phyloP scores from a whole-genome alignment of 345 rosid genomes.

The Syzygium grande region DNA sequence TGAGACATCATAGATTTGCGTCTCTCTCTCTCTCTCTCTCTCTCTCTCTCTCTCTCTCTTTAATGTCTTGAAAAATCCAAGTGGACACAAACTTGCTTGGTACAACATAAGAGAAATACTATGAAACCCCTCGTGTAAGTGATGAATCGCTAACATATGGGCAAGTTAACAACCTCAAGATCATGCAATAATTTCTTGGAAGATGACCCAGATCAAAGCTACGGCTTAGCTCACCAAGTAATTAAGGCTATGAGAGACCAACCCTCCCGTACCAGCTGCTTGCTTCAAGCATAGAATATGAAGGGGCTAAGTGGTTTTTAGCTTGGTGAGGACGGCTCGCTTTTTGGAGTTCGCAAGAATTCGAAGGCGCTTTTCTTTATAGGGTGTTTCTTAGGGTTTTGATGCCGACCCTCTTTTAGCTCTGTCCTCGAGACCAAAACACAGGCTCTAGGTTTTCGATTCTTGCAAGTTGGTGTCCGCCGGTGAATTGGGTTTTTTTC shows the following conservation, averaged over 20 bases:
- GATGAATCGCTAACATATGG: not conserved
- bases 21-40: not conserved
- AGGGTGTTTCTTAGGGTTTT: not conserved
- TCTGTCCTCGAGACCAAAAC: not conserved
- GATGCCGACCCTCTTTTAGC: not conserved
- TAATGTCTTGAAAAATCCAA: not conserved
- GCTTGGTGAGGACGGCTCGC: not conserved
- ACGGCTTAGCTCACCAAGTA: not conserved
- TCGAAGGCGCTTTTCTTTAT: not conserved
- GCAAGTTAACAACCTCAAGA: not conserved
- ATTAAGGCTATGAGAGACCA: not conserved
- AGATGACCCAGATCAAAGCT: not conserved
- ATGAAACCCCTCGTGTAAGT: not conserved
- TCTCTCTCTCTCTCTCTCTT: too few species aligned
- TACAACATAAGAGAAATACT: not conserved
- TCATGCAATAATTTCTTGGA: not conserved
- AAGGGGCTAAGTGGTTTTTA: not conserved
- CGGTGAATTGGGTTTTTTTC: not conserved
- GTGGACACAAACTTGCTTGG: not conserved
- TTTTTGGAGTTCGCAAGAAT: not conserved
- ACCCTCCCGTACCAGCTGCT: not conserved
- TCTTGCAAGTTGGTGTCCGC: not conserved
- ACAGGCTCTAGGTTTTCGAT: not conserved
- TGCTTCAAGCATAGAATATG: not conserved
- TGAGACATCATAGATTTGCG: not conserved